Evolutionary conservation across 2,329 filamentous ascomycete genomes (phyloP).

Genomic region (Penicillium capsulatum): DNA sequence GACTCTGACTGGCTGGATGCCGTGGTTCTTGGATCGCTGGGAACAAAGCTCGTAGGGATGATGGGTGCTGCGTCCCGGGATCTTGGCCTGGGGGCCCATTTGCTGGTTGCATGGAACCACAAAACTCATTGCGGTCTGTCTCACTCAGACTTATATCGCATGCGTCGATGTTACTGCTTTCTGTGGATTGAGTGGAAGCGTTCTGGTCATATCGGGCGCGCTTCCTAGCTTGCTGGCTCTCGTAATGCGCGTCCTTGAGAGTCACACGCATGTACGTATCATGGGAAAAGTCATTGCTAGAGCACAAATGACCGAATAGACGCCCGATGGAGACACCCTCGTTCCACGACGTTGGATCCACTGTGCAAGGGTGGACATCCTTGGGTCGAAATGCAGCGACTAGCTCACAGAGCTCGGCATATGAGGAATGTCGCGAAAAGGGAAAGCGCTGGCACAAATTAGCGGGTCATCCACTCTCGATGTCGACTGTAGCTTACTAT

Average conservation of each 20-base stretch:
- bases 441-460: conserved; percentile 58
- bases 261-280: conserved; percentile 57
- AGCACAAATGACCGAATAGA: conserved; percentile 70
- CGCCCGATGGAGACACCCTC: conserved; percentile 58
- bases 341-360: conserved; percentile 61
- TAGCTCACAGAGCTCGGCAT: conserved; percentile 69
- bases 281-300: conserved; percentile 57
- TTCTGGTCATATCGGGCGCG: conserved; percentile 17
- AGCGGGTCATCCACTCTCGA: conserved; percentile 1
- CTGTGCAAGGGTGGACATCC: conserved; percentile 80
- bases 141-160: conserved; percentile 1
- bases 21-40: background rate
- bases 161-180: conserved; percentile 14
- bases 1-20: conserved; percentile 3
- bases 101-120: background rate
- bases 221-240: conserved; percentile 17
- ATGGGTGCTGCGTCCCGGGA: background rate
- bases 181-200: conserved; percentile 19
- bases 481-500: conserved; percentile 31
- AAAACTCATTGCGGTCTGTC: background rate
- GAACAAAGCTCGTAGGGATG: background rate
- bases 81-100: background rate
- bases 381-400: conserved; percentile 64
- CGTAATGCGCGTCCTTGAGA: conserved; percentile 19
- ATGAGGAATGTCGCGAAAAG: conserved; percentile 86